A percentile compares a stretch with the other conserved stretches of the same genome.
Conservation (phyloP, 2,329 filamentous ascomycete genomes). For the Trichoderma lentiforme region DNA sequence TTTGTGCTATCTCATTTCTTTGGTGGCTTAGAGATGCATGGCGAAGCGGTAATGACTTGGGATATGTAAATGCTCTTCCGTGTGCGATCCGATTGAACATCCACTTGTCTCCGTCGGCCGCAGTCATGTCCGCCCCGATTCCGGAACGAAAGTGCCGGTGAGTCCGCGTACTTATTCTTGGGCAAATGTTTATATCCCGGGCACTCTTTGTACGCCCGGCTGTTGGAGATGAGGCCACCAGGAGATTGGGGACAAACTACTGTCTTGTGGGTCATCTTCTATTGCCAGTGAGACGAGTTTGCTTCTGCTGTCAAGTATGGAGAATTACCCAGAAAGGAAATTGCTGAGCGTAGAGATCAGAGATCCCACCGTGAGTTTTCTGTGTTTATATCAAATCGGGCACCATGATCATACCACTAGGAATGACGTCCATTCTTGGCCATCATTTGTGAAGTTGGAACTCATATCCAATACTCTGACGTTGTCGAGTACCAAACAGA, state of each 20-base stretch:
- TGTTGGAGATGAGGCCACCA: background rate
- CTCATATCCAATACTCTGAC: background rate
- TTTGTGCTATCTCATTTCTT: background rate
- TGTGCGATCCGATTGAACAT: background rate
- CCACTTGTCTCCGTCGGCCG: background rate
- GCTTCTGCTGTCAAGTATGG: background rate
- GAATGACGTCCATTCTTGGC: background rate
- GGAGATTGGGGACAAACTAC: background rate
- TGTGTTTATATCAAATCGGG: background rate
- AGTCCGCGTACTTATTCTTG: background rate
- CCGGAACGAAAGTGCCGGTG: background rate
- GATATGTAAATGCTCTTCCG: background rate
- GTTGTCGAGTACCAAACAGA: background rate
- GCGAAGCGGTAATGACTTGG: background rate
- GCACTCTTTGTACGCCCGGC: background rate
- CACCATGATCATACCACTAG: background rate
- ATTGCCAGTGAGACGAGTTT: background rate
- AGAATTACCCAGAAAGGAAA: background rate
- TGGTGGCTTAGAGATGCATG: background rate
- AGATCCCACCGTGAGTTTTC: background rate
- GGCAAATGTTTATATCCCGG: background rate
- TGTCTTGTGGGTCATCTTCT: background rate
- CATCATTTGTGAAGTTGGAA: background rate
- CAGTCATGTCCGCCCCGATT: background rate
- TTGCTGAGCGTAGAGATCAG: background rate